Conservation (phyloP, 768 basidiomycete species). For the Amanita inopinata region DNA sequence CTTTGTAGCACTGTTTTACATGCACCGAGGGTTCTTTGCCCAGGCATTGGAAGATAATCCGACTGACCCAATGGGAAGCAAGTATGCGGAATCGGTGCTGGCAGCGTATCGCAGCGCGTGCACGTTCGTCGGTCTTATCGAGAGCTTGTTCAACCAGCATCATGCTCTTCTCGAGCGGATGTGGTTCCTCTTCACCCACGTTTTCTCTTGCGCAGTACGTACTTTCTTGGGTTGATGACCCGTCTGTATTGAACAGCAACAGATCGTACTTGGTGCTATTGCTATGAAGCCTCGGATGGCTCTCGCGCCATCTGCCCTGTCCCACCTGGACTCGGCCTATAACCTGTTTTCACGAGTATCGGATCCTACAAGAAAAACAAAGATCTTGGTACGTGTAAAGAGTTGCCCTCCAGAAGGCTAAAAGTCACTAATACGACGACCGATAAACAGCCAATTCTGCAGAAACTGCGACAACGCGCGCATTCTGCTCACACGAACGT, state of each 20-base stretch:
- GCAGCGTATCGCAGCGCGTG: constrained; percentile 64
- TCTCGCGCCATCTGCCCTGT: constrained; percentile 55
- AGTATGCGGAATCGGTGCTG: constrained; percentile 57
- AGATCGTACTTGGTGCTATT: constrained; percentile 67
- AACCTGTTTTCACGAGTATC: constrained; percentile 47
- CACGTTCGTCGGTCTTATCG: constrained; percentile 55
- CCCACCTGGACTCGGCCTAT: constrained; percentile 54
- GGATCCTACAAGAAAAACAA: constrained; percentile 41
- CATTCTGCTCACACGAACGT: constrained; percentile 28
- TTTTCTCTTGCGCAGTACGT: constrained; percentile 61
- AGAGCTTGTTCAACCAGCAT: constrained; percentile 56
- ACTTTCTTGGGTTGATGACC: constrained; percentile 2
- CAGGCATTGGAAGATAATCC: constrained; percentile 56
- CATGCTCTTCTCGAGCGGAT: constrained; percentile 57
- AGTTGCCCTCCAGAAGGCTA: background rate
- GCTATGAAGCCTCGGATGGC: constrained; percentile 56
- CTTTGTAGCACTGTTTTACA: constrained; percentile 51
- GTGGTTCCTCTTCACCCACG: constrained; percentile 68
- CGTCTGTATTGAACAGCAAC: constrained; percentile 4
- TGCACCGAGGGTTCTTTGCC: constrained; percentile 70
- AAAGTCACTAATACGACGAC: background rate
- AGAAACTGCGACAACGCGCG: constrained; percentile 46
- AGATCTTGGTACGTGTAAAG: constrained; percentile 43
- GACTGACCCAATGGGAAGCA: constrained; percentile 58
- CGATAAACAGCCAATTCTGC: constrained; percentile 52